phyloP scores from a whole-genome alignment of 768 basidiomycete species.

The Trametes cubensis region DNA sequence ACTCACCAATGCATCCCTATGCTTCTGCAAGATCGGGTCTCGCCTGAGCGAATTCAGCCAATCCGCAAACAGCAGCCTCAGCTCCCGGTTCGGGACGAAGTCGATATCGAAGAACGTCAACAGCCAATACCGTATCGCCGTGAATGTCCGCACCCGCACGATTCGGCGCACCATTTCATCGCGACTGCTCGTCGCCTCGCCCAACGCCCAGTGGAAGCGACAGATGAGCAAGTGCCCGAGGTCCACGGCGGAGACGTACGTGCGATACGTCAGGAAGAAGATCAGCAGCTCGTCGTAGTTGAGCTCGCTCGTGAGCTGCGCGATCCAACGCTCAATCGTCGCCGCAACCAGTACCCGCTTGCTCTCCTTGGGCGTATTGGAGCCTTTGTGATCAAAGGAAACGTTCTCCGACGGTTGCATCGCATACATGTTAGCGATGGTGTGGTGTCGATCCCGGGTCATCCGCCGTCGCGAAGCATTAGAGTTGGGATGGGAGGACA shows the following conservation, averaged over 20 bases:
- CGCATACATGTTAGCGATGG: slow-evolving; percentile 22
- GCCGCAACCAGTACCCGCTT: slow-evolving; percentile 76
- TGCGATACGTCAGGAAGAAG: slow-evolving; percentile 91
- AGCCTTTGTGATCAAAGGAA: neutral
- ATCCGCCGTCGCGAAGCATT: slow-evolving; percentile 12
- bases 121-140: slow-evolving; percentile 89
- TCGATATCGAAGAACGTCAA: slow-evolving; percentile 89
- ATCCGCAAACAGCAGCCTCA: slow-evolving; percentile 69
- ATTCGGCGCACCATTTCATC: slow-evolving; percentile 77
- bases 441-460: slow-evolving; percentile 37
- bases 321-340: slow-evolving; percentile 92
- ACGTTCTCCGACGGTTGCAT: neutral
- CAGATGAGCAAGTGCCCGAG: slow-evolving; percentile 81
- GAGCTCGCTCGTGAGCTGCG: slow-evolving; percentile 84
- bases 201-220: slow-evolving; percentile 88
- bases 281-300: slow-evolving; percentile 86
- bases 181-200: slow-evolving; percentile 47
- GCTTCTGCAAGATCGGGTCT: slow-evolving; percentile 69
- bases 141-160: slow-evolving; percentile 86
- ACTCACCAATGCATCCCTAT: slow-evolving; percentile 73
- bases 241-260: slow-evolving; percentile 78
- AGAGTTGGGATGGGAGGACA: slow-evolving; percentile 27
- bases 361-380: slow-evolving; percentile 30
- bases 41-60: slow-evolving; percentile 81
- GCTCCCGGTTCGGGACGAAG: slow-evolving; percentile 78